A percentile compares a stretch with the other conserved stretches of the same genome.
These are phyloP conservation scores for Diaporthe sp. DNA, from an alignment of 2,329 filamentous ascomycete genomes.

Conservation along the genomic window DNA sequence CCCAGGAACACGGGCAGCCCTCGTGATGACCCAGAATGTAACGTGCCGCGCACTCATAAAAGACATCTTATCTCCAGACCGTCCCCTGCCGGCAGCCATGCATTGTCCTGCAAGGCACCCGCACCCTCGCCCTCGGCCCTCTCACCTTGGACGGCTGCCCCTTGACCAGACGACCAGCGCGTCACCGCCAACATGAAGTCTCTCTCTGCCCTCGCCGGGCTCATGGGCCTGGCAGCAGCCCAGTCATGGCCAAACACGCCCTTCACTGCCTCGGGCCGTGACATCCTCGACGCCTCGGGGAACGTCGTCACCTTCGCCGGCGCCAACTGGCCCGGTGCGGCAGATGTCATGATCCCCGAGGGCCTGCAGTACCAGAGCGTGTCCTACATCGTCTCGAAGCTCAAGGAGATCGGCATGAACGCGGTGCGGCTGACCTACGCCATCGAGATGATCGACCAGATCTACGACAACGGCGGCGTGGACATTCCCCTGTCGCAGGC, in stretches of 20 bases:
- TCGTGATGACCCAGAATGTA: slow-evolving; percentile 24
- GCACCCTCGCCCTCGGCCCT: background rate
- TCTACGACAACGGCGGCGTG: slow-evolving; percentile 53
- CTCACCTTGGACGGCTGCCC: background rate
- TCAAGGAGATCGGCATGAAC: slow-evolving; percentile 67
- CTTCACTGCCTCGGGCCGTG: slow-evolving; percentile 41
- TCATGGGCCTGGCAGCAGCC: slow-evolving; percentile 27
- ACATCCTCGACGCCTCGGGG: slow-evolving; percentile 50
- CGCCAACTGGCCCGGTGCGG: slow-evolving; percentile 67
- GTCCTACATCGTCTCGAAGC: slow-evolving; percentile 60
- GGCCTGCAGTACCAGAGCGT: slow-evolving; percentile 68
- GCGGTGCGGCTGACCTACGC: slow-evolving; percentile 68
- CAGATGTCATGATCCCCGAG: slow-evolving; percentile 69
- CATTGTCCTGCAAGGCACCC: slow-evolving; percentile 12
- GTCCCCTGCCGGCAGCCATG: background rate
- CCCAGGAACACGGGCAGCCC: slow-evolving; percentile 14
- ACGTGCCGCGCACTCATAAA: slow-evolving; percentile 23
- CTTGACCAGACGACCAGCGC: background rate
- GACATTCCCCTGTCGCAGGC: slow-evolving; percentile 55
- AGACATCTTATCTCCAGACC: slow-evolving; percentile 11
- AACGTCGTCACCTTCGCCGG: slow-evolving; percentile 59
- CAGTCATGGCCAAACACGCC: slow-evolving; percentile 41
- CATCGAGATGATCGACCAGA: slow-evolving; percentile 68
- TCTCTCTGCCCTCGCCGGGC: slow-evolving; percentile 5
- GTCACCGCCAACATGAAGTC: slow-evolving; percentile 28